Conservation (phyloP, 116 monocot genomes). For the Cymodocea nodosa region DNA sequence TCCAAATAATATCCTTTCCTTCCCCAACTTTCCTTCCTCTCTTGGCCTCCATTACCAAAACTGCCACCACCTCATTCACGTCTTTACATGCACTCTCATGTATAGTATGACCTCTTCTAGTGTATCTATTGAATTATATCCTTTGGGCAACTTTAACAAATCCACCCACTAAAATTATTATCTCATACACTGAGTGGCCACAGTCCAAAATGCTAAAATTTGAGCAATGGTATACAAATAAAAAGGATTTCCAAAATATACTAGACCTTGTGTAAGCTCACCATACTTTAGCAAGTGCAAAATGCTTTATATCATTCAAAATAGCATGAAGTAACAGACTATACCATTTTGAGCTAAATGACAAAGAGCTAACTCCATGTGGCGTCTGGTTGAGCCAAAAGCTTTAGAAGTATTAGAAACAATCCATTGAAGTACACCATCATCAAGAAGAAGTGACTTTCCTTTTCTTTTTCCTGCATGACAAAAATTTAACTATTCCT, state of each 20-base stretch:
- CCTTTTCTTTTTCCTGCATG: slow-evolving; percentile 3
- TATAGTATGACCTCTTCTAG: too few species aligned
- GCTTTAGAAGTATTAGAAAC: background rate
- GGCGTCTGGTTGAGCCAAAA: slow-evolving; percentile 3
- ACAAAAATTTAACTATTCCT: too few species aligned
- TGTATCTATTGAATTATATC: too few species aligned
- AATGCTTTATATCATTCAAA: background rate
- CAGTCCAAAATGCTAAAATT: background rate
- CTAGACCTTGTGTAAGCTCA: background rate
- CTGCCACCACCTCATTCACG: too few species aligned
- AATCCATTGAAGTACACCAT: slow-evolving; percentile 1
- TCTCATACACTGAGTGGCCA: background rate
- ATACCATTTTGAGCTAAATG: slow-evolving; percentile 8
- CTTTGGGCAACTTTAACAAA: too few species aligned
- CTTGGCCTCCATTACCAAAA: too few species aligned
- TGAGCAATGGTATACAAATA: background rate
- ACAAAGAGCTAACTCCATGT: slow-evolving; percentile 5
- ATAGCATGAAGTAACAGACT: background rate
- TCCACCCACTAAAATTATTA: too few species aligned
- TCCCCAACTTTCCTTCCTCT: too few species aligned
- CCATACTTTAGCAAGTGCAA: background rate
- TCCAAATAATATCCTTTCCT: too few species aligned
- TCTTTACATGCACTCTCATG: too few species aligned
- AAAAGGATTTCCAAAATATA: background rate
- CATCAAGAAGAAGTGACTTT: slow-evolving; percentile 3